A percentile compares a stretch with the other conserved stretches of the same genome.
phyloP scores from a whole-genome alignment of 1,139 yeast genomes.

The Zygoascus hellenicus region DNA sequence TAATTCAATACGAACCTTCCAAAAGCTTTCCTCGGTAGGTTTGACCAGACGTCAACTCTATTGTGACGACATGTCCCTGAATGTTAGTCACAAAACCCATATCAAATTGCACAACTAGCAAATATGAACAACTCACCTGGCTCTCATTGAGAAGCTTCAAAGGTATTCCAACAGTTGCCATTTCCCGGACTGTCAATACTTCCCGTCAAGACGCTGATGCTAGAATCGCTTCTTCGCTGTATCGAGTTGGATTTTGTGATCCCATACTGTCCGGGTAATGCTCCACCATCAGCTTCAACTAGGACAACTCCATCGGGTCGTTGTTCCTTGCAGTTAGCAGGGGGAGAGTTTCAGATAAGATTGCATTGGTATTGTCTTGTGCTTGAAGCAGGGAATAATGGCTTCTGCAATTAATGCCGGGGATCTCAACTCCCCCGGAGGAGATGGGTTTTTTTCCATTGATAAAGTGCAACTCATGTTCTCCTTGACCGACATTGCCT shows the following conservation, averaged over 20 bases:
- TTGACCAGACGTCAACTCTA: slow-evolving; percentile 83
- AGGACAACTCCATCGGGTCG: background rate
- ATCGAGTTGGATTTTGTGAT: background rate
- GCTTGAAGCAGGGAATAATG: too few relatives aligned
- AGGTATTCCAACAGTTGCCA: slow-evolving; percentile 58
- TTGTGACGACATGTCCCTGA: slow-evolving; percentile 74
- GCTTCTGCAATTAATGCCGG: too few relatives aligned
- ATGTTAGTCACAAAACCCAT: background rate
- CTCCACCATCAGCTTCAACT: background rate
- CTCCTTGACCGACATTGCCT: slow-evolving; percentile 39
- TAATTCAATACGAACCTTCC: slow-evolving; percentile 49
- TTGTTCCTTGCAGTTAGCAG: slow-evolving; percentile 10
- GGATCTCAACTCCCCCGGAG: too few relatives aligned
- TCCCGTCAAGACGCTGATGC: too few relatives aligned
- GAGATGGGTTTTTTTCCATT: slow-evolving; percentile 28
- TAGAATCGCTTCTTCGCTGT: slow-evolving; percentile 6
- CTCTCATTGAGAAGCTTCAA: slow-evolving; percentile 84
- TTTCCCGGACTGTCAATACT: background rate
- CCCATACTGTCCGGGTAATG: background rate
- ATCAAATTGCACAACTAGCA: background rate
- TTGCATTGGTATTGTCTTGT: too few relatives aligned
- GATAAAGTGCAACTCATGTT: slow-evolving; percentile 57
- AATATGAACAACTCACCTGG: slow-evolving; percentile 37
- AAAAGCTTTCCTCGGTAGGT: slow-evolving; percentile 79
- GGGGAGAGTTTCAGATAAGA: background rate